Conservation (phyloP, 805 yeast genomes). For the Candida schatavii region DNA sequence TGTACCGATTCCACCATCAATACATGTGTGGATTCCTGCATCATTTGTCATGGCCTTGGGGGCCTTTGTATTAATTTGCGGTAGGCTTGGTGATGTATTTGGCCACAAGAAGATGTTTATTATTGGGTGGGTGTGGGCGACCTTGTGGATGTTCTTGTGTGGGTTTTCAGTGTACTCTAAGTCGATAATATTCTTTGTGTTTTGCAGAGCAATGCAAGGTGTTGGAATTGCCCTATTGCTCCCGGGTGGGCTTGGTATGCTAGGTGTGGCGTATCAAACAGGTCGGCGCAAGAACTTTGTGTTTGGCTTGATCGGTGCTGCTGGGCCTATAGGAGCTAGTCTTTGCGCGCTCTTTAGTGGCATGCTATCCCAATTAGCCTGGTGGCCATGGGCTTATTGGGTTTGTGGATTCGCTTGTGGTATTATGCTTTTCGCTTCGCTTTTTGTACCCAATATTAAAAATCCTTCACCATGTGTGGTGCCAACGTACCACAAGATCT, state of each 20-base stretch:
- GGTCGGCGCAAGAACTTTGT: constrained; percentile 52
- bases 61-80: constrained; percentile 65
- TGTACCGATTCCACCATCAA: constrained; percentile 11
- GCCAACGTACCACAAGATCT: background rate
- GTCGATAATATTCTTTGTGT: constrained; percentile 48
- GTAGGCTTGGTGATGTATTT: constrained; percentile 68
- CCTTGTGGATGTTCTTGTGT: constrained; percentile 56
- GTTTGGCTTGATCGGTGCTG: constrained; percentile 56
- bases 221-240: constrained; percentile 57
- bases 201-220: constrained; percentile 63
- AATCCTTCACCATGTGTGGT: background rate
- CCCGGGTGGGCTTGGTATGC: constrained; percentile 60
- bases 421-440: constrained; percentile 26
- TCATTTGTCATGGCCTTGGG: constrained; percentile 71
- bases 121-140: constrained; percentile 53
- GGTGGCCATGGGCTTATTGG: constrained; percentile 67
- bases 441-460: constrained; percentile 35
- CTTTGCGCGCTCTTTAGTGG: constrained; percentile 54
- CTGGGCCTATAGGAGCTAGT: constrained; percentile 62
- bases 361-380: constrained; percentile 39
- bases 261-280: constrained; percentile 40
- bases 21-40: constrained; percentile 65
- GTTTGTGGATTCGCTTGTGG: constrained; percentile 39
- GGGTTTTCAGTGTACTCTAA: constrained; percentile 55
- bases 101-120: constrained; percentile 56